Base-by-base conservation (phyloP, 2,329 filamentous ascomycete genomes). In the Gnomoniopsis sp. region DNA sequence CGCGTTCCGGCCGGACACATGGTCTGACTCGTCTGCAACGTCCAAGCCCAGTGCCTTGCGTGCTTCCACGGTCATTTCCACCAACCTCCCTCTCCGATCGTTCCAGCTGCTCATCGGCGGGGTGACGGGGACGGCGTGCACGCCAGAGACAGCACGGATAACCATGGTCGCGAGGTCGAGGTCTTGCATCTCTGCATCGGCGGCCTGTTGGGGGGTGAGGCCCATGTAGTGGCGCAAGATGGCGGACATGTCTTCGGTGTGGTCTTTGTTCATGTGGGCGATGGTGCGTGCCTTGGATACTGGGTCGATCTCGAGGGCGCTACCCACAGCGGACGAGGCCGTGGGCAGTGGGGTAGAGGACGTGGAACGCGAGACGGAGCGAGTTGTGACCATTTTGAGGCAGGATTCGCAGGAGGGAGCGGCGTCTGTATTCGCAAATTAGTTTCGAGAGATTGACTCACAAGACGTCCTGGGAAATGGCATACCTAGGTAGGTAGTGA, bases 181-280 rank as follows among this genome's bases (percentile, higher is more conserved):
- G 70, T 92, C 87, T 56, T 79, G 76, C 64, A 96, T 77, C 43
- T 77, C 73, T 21, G 89, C 58, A 21, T 62, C 65, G 48, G 64
- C 53, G 33, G 65, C 63, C 33, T 67, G 55, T 17, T 58, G 49
- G 21, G 77, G 75, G 58, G 82, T 81, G 48, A 90, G 77, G 17
- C 78, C 72, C 69, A 77, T 79, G 76, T 86, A 91, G 72, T 91
- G 84, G 63, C 86, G 86, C n/a, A 96, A 83, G 74, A 93, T 96
- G 69, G 88, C 82, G 58, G 83, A 77, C 52, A 96, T 85, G 59
- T 91, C 90, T 65, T 85, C 81, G 53, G 81, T 77, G 75, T 96
- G 93, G 72, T 93, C 89, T 47, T 78, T 77, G 76, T 97, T 96
- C 90, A 97, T 95, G 78, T 97, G 93, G 36, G 79, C 79, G 69